A percentile compares a stretch with the other conserved stretches of the same genome.
These are phyloP conservation scores for Blastocystis sp. DNA, from an alignment of 352 stramenopile species.

Conservation along the genomic window DNA sequence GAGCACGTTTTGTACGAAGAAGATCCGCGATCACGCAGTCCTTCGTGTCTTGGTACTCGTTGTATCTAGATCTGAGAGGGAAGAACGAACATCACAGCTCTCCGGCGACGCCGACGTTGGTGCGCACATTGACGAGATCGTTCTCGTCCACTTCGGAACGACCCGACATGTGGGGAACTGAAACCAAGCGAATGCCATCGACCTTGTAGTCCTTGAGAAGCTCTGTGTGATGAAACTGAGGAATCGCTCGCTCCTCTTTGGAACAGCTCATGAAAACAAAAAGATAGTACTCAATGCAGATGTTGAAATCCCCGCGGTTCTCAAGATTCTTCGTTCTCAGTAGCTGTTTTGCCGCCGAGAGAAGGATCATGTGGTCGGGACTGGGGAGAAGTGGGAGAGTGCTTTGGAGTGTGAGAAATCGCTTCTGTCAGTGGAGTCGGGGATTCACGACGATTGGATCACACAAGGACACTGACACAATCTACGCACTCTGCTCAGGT, in stretches of 20 bases:
- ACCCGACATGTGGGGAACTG: conserved; percentile 9
- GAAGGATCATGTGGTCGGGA: too few species aligned
- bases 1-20: neutral
- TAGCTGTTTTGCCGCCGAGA: too few species aligned
- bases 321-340: neutral
- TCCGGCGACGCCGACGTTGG: conserved; percentile 30
- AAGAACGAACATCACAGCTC: neutral
- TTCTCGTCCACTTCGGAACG: neutral
- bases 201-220: neutral
- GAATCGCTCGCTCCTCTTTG: neutral
- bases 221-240: neutral
- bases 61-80: conserved; percentile 13
- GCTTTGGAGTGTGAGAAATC: neutral
- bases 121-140: neutral
- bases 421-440: too few species aligned
- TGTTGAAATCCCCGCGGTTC: too few species aligned
- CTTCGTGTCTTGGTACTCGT: conserved; percentile 38
- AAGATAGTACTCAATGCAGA: too few species aligned
- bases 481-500: conserved; percentile 73
- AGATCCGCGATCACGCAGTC: conserved; percentile 41
- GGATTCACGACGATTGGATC: neutral
- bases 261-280: too few species aligned
- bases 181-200: neutral
- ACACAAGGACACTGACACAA: conserved; percentile 64
- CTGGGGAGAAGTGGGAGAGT: too few species aligned